These are phyloP conservation scores for Talaromyces albobiverticillius DNA, from an alignment of 2,329 filamentous ascomycete species.

Conservation along the genomic window DNA sequence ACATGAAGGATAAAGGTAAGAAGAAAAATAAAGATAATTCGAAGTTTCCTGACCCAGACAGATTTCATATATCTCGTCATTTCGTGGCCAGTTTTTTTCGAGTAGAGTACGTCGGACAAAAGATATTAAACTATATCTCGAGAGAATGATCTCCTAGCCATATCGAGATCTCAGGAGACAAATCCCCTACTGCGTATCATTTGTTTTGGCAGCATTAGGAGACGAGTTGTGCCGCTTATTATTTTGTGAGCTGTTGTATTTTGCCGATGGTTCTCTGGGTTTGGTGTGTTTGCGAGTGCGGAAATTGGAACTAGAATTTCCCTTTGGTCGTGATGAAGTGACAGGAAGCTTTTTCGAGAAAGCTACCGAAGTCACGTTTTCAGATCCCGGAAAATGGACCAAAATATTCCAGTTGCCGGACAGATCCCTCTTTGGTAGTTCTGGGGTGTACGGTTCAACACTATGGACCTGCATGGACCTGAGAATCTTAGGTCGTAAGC, in stretches of 20 bases:
- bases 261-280: constrained; percentile 26
- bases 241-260: constrained; percentile 14
- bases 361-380: constrained; percentile 39
- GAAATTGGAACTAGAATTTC: constrained; percentile 24
- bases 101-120: neutral
- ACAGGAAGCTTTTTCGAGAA: constrained; percentile 32
- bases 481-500: constrained; percentile 44
- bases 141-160: neutral
- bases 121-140: neutral
- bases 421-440: constrained; percentile 35
- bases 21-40: constrained; percentile 4
- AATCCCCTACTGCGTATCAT: constrained; percentile 14
- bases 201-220: constrained; percentile 19
- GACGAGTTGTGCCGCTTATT: constrained; percentile 27
- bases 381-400: constrained; percentile 49
- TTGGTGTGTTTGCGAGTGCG: constrained; percentile 31
- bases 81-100: neutral
- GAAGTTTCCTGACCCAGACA: neutral
- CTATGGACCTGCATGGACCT: constrained; percentile 56
- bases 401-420: constrained; percentile 36
- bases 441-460: constrained; percentile 44
- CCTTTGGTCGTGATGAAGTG: constrained; percentile 25
- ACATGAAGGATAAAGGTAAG: constrained; percentile 13
- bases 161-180: neutral
- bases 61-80: neutral